phyloP scores from a whole-genome alignment of 2,329 filamentous ascomycete species.

The Geosmithia morbida region DNA sequence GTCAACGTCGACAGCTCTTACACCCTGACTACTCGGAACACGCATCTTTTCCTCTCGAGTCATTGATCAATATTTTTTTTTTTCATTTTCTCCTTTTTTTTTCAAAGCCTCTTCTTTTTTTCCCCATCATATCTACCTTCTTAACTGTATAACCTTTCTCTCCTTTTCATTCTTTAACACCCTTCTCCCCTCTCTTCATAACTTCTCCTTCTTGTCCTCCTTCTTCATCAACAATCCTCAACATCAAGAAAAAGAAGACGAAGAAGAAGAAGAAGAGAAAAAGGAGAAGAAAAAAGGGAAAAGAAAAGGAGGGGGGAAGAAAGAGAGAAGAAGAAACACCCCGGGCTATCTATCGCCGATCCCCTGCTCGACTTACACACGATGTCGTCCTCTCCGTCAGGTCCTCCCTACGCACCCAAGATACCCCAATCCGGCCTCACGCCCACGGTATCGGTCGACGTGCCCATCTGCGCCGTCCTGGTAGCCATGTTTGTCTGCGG shows the following conservation, averaged over 20 bases:
- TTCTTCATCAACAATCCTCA: neutral
- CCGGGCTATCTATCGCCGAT: too few species aligned
- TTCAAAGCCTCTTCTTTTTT: too few species aligned
- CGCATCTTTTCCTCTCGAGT: too few species aligned
- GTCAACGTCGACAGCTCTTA: too few species aligned
- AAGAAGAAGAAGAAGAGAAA: too few species aligned
- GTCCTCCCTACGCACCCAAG: constrained; percentile 22
- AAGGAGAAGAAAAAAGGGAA: too few species aligned
- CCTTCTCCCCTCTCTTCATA: neutral
- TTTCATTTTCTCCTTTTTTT: neutral
- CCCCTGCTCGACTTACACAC: neutral
- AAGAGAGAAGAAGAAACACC: too few species aligned
- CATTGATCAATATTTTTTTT: too few species aligned
- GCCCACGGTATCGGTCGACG: constrained; percentile 43
- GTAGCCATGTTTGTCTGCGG: constrained; percentile 38
- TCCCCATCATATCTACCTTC: too few species aligned
- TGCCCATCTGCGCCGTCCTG: constrained; percentile 50
- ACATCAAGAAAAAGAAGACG: neutral
- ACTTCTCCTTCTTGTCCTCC: neutral
- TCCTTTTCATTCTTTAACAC: neutral
- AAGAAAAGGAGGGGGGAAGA: too few species aligned
- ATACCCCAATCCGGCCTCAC: constrained; percentile 39
- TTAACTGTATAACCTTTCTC: too few species aligned
- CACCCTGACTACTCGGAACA: too few species aligned
- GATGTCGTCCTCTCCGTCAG: constrained; percentile 4